Conservation (phyloP, 352 stramenopile species). For the Ophiocytium majus region DNA sequence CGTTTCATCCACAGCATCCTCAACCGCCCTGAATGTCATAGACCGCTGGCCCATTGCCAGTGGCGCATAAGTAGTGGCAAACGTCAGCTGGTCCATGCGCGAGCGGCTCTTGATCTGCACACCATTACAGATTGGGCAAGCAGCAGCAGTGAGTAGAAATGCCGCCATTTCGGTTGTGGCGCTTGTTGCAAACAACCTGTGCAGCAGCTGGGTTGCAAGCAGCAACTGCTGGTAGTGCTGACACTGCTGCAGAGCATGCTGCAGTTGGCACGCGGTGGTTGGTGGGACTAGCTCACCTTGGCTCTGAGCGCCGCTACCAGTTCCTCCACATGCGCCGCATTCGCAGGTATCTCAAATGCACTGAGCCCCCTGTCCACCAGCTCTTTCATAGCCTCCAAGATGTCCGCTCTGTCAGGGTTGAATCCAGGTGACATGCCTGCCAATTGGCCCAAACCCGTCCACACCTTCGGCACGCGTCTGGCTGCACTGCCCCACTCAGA, state of each 20-base stretch:
- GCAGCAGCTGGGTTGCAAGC: too few relatives aligned
- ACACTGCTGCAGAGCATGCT: too few relatives aligned
- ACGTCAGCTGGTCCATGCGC: background rate
- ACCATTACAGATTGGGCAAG: too few relatives aligned
- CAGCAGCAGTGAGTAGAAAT: too few relatives aligned
- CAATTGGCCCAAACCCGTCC: background rate
- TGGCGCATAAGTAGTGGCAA: background rate
- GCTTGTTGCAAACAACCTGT: too few relatives aligned
- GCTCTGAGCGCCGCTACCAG: background rate
- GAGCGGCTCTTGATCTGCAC: background rate
- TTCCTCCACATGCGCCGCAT: background rate
- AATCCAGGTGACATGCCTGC: background rate
- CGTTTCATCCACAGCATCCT: background rate
- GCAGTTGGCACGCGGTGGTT: too few relatives aligned
- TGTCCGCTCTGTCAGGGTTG: background rate
- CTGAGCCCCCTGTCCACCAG: background rate
- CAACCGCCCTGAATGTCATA: background rate
- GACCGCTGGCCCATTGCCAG: background rate
- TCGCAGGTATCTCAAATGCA: constrained; percentile 15
- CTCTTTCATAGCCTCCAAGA: background rate
- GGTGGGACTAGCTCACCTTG: too few relatives aligned
- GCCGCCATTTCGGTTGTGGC: too few relatives aligned
- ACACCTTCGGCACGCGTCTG: background rate
- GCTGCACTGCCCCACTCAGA: too few relatives aligned
- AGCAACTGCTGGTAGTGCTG: too few relatives aligned